These are phyloP conservation scores for Serendipita vermifera DNA, from an alignment of 768 basidiomycete genomes.

Conservation along the genomic window DNA sequence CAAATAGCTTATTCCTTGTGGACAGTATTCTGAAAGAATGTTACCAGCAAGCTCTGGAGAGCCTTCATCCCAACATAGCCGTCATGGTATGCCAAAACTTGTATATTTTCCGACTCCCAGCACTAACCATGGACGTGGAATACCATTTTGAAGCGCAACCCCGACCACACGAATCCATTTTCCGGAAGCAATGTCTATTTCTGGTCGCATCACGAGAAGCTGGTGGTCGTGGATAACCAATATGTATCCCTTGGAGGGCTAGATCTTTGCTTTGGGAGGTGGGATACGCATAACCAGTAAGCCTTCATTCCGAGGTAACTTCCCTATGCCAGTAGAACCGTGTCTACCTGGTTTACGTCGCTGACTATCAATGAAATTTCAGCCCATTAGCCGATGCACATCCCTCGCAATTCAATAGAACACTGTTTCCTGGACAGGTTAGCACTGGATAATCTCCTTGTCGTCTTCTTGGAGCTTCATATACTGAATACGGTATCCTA, in stretches of 20 bases:
- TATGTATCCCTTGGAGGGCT: slow-evolving; percentile 78
- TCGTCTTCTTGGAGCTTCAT: no score
- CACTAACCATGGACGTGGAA: background rate
- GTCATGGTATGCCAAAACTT: slow-evolving; percentile 19
- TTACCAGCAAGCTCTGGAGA: slow-evolving; percentile 29
- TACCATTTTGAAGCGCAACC: slow-evolving; percentile 16
- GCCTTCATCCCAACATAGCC: slow-evolving; percentile 31
- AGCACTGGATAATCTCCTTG: background rate
- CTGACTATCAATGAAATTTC: no score
- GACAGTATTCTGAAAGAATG: no score
- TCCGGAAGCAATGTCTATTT: slow-evolving; percentile 55
- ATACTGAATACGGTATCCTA: slow-evolving; percentile 27
- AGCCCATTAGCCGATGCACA: slow-evolving; percentile 81
- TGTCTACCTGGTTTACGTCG: background rate
- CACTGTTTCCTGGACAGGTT: slow-evolving; percentile 68
- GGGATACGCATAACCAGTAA: slow-evolving; percentile 77
- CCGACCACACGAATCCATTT: slow-evolving; percentile 14
- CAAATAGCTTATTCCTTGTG: background rate
- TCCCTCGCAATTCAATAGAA: slow-evolving; percentile 66
- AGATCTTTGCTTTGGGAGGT: slow-evolving; percentile 92
- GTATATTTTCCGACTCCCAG: background rate
- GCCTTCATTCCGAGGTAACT: background rate
- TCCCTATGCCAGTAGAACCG: no score
- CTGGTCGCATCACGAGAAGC: slow-evolving; percentile 87
- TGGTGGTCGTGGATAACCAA: slow-evolving; percentile 79